Evolutionary conservation across 2,329 filamentous ascomycete genomes (phyloP), one percentile per base, ranked within the genome.

Genomic region (Elsinoe perseae): DNA sequence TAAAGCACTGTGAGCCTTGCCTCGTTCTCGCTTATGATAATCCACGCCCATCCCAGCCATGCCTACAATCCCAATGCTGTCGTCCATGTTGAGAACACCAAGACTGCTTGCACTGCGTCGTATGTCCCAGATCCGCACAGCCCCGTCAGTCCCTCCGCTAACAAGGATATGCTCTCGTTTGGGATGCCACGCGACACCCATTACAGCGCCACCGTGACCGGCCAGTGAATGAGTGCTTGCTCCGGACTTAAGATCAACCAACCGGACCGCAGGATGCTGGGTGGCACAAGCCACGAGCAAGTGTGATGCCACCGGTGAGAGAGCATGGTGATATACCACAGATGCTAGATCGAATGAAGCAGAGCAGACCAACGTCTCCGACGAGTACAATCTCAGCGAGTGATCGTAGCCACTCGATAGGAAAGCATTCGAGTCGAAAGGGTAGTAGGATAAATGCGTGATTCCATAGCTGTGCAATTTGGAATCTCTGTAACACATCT

Each of bases 221-320:
- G 80, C 59, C 42, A 80, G 65, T 46, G 73, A 73, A 68, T 79
- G 68, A 60, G 81, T 76, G 48, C 80, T 82, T 14, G 89, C 80
- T 2, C 89, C 89, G 0, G 90, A 91, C 54, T 87, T 86, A 30
- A 96, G 77, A 67, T 97, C 92, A 4, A 96, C 82, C 5, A 97
- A 80, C 14, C 90, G 84, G 12, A 95, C 86, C 23, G 87, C 80
- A 5, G 89, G 88, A 66, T 93, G 84, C 61, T 95, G 89, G 0
- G 90, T 95, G 0, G 87, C 91, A 65, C 89, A 93, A 8, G 92
- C 90, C 8, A 96, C 87, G 3, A 95, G 79, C 0, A 95, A 77
- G 65, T 90, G 79, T 54, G 81, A 74, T 56, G 89, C 80, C 57
- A 91, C 74, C 40, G 84, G 80, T 0, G 90, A 95, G 23, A 88